phyloP scores from a whole-genome alignment of 208 protist species.

The Trypanosomatidae sp. region DNA sequence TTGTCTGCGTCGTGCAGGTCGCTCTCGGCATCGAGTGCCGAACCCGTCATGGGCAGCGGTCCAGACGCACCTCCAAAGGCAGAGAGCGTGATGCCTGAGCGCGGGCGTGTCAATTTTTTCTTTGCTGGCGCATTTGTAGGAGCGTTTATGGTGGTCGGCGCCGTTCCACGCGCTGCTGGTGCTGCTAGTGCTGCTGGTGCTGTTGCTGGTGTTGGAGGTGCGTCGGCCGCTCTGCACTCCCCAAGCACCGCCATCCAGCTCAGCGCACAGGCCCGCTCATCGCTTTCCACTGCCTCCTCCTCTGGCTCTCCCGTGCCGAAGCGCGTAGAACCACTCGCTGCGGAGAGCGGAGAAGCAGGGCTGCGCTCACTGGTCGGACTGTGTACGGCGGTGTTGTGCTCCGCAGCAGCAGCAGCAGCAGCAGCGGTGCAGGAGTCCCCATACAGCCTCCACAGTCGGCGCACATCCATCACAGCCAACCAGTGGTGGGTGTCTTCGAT shows the following conservation, averaged over 20 bases:
- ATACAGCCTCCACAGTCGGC: slow-evolving; percentile 35
- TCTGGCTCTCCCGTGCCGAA: slow-evolving; percentile 10
- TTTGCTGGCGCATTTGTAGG: too few relatives aligned
- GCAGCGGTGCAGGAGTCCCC: too few relatives aligned
- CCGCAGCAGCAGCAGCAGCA: too few relatives aligned
- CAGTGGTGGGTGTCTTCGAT: slow-evolving; percentile 57
- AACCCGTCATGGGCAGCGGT: slow-evolving; percentile 13
- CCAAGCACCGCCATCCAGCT: slow-evolving; percentile 21
- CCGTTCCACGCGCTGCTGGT: too few relatives aligned
- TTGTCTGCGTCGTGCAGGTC: too few relatives aligned
- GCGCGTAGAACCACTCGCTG: too few relatives aligned
- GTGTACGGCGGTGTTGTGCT: background rate
- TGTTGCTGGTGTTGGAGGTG: background rate
- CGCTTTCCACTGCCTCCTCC: slow-evolving; percentile 15
- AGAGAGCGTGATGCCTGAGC: slow-evolving; percentile 20
- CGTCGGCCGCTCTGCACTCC: slow-evolving; percentile 18
- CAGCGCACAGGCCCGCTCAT: slow-evolving; percentile 22
- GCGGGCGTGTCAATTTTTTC: too few relatives aligned
- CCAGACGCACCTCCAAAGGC: background rate
- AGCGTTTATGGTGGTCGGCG: background rate
- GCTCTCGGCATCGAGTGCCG: too few relatives aligned
- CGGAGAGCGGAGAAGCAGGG: background rate
- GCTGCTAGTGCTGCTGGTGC: too few relatives aligned
- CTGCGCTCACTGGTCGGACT: background rate
- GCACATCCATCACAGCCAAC: slow-evolving; percentile 45